Evolutionary conservation across 192 early-diverging fungal species (phyloP), one percentile per base, ranked within the genome.

Genomic region (Irineochytrium annulatum): DNA sequence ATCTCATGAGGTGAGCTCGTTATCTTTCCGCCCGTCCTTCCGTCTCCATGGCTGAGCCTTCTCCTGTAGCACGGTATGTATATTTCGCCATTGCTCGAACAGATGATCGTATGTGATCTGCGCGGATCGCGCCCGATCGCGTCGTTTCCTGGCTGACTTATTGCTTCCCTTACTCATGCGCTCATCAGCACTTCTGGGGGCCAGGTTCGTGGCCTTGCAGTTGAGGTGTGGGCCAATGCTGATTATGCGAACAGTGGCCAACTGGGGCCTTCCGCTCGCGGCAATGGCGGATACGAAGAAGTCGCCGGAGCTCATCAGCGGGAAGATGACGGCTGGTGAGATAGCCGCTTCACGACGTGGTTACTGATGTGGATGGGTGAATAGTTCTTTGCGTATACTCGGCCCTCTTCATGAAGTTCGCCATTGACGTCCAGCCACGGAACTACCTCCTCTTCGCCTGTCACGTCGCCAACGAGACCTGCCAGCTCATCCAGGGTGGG

Each of bases 401-500:
- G 32, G 64, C 78, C 28, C 69, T 94, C 57, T 98, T 98, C 67
- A 94, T 94, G 92, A 86, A 92, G 28, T 98, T 98, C 62, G 91
- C 95, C 1, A 89, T 87, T 81, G 85, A 86, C 77, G 95, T 98
- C 17, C 80, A 84, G 55, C 95, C 95, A 1, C 59, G 84, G 41
- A 98, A 98, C 78, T 85, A 87, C 63, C 77, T 98, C 27, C 77
- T 98, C 62, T 92, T 98, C 68, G 93, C 90, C 11, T 93, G 91
- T 79, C 95, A 98, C 60, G 79, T 83, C 27, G 87, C 91, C 17
- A 98, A 98, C 73, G 91, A 92, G 74, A 69, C 34, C 8, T 90
- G 87, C n/a, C 95, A 98, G 76, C 71, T 94, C 45, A 71, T 78
- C 1, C 95, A 98, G 72, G 87, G 87, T 6, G 87, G 85, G 64